These are phyloP conservation scores for Leishmania tropica DNA, from an alignment of 208 protist genomes.

Conservation along the genomic window DNA sequence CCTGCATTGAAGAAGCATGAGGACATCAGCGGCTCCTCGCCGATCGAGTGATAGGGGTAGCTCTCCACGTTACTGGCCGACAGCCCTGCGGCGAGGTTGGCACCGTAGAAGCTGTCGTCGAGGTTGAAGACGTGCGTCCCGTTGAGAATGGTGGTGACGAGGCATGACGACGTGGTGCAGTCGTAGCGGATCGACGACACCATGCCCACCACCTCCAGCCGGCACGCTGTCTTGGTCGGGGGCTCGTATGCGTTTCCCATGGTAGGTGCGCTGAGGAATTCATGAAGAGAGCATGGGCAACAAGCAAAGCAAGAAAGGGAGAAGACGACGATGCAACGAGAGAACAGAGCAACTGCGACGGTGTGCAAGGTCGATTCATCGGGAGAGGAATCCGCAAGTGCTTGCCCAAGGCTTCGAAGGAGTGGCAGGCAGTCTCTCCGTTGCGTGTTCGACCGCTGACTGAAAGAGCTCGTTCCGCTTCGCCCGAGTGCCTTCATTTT, in stretches of 20 bases:
- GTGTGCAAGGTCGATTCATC: not conserved
- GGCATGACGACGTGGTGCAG: conserved; percentile 37
- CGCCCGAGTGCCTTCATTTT: not conserved
- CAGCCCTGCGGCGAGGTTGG: conserved; percentile 25
- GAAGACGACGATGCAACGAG: not conserved
- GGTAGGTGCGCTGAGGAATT: not conserved
- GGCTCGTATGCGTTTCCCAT: conserved; percentile 19
- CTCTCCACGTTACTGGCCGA: conserved; percentile 49
- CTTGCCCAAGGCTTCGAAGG: not conserved
- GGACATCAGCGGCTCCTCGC: conserved; percentile 45
- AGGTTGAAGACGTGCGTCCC: conserved; percentile 53
- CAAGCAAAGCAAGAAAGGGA: not conserved
- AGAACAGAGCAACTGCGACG: not conserved
- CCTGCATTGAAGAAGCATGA: conserved; percentile 46
- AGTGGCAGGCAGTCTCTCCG: not conserved
- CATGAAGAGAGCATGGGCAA: not conserved
- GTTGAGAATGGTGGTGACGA: conserved; percentile 51
- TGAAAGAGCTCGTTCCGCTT: not conserved
- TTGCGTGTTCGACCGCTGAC: not conserved
- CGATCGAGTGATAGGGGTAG: conserved; percentile 40
- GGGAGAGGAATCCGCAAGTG: not conserved
- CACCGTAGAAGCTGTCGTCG: conserved; percentile 43
- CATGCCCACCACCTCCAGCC: conserved; percentile 43
- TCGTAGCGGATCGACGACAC: conserved; percentile 46
- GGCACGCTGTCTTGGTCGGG: conserved; percentile 39